These are phyloP conservation scores for Xylaria bambusicola DNA, from an alignment of 495 filamentous ascomycete species.

Conservation along the genomic window DNA sequence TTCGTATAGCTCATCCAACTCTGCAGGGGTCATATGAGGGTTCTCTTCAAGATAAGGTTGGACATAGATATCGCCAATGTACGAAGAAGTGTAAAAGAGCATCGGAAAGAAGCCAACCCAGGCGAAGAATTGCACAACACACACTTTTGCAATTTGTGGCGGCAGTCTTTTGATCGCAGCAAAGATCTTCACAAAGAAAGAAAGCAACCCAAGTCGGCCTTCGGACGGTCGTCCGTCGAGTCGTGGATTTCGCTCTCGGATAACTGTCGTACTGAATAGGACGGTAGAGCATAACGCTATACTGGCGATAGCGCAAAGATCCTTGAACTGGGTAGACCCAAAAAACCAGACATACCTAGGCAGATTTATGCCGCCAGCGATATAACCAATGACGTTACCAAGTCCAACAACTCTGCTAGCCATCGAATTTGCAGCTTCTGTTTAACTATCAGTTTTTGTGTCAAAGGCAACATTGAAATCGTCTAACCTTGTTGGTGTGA, in stretches of 20 bases:
- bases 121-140: slow-evolving; percentile 82
- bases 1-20: slow-evolving; percentile 79
- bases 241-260: slow-evolving; percentile 78
- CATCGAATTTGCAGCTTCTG: slow-evolving; percentile 82
- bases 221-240: slow-evolving; percentile 62
- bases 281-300: slow-evolving; percentile 68
- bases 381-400: slow-evolving; percentile 83
- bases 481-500: slow-evolving; percentile 75
- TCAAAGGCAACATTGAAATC: background rate
- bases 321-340: slow-evolving; percentile 84
- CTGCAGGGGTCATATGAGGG: slow-evolving; percentile 69
- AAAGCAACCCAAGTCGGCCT: slow-evolving; percentile 62
- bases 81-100: slow-evolving; percentile 90
- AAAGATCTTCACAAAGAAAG: slow-evolving; percentile 78
- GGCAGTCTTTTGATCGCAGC: slow-evolving; percentile 74
- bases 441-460: background rate
- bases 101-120: slow-evolving; percentile 97
- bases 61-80: slow-evolving; percentile 85
- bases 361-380: slow-evolving; percentile 78
- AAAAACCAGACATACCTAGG: slow-evolving; percentile 71
- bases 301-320: slow-evolving; percentile 79
- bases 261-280: slow-evolving; percentile 60
- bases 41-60: slow-evolving; percentile 75
- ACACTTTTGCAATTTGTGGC: slow-evolving; percentile 77
- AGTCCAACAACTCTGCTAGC: slow-evolving; percentile 77